Evolutionary conservation across 345 rosid species (phyloP).

Genomic region (Balakata baccata): DNA sequence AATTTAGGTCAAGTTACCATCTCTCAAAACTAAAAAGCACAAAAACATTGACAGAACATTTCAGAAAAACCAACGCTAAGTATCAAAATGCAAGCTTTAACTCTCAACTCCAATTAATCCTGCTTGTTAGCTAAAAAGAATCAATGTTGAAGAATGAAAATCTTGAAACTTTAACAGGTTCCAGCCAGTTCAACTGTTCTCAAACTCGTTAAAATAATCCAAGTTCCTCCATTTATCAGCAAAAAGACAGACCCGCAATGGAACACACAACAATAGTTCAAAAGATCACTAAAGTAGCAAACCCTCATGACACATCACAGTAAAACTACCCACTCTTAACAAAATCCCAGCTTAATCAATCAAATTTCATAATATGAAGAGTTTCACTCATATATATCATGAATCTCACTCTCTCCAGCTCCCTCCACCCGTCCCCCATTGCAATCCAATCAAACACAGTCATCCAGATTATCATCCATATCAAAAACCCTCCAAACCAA

Average conservation of each 20-base stretch:
- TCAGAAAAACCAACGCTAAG: not conserved
- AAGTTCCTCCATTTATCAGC: not conserved
- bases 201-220: not conserved
- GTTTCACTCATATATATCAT: not conserved
- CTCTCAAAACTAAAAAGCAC: not conserved
- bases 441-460: slow-evolving; percentile 1
- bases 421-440: not conserved
- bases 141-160: not conserved
- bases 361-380: not conserved
- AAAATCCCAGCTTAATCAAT: slow-evolving; percentile 10
- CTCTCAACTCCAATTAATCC: not conserved
- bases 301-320: not conserved
- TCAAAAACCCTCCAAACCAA: not conserved
- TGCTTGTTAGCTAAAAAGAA: not conserved
- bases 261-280: not conserved
- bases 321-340: not conserved
- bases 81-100: not conserved
- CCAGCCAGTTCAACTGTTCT: no score
- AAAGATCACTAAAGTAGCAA: not conserved
- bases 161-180: not conserved
- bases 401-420: not conserved
- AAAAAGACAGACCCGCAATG: not conserved
- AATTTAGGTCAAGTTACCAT: not conserved
- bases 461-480: slow-evolving; percentile 1
- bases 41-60: not conserved